Conservation (phyloP, 2,329 filamentous ascomycete genomes). For the Cyclaneusma minus region DNA sequence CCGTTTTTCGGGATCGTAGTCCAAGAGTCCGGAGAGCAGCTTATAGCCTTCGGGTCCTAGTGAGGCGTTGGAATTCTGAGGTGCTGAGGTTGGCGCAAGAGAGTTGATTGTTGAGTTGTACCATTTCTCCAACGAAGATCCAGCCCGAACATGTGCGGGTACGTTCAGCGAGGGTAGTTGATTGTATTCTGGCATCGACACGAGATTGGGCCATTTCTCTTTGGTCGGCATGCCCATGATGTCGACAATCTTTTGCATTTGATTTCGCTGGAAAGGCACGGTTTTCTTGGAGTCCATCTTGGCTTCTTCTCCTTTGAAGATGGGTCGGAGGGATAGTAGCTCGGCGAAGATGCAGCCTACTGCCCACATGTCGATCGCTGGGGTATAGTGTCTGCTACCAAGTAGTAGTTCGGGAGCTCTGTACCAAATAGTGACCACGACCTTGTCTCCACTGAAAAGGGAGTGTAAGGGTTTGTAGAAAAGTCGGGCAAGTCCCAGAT, state of each 20-base stretch:
- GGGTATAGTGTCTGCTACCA: conserved; percentile 89
- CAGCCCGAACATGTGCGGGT: conserved; percentile 23
- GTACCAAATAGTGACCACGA: conserved; percentile 99
- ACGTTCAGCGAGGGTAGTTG: conserved; percentile 46
- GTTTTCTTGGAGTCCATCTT: conserved; percentile 99
- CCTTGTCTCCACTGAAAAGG: conserved; percentile 88
- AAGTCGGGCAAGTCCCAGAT: conserved; percentile 77
- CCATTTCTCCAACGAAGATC: conserved; percentile 54
- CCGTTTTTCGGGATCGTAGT: conserved; percentile 84
- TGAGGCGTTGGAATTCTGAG: conserved; percentile 27
- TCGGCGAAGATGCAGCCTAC: conserved; percentile 97
- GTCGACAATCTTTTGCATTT: conserved; percentile 98
- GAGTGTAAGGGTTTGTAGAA: conserved; percentile 91
- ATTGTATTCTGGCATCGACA: conserved; percentile 72
- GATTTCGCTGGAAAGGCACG: conserved; percentile 90
- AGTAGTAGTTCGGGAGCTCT: conserved; percentile 86
- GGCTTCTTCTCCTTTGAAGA: conserved; percentile 97
- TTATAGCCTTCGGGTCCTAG: conserved; percentile 68
- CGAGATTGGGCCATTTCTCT: conserved; percentile 73
- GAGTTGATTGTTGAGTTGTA: conserved; percentile 57
- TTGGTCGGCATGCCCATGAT: conserved; percentile 85
- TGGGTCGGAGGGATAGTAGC: conserved; percentile 73
- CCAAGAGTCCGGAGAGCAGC: conserved; percentile 65
- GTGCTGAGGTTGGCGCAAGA: conserved; percentile 24
- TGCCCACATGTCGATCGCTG: conserved; percentile 94